Base-by-base conservation (phyloP, 139 green algal species). In the Tetraselmis chui region DNA sequence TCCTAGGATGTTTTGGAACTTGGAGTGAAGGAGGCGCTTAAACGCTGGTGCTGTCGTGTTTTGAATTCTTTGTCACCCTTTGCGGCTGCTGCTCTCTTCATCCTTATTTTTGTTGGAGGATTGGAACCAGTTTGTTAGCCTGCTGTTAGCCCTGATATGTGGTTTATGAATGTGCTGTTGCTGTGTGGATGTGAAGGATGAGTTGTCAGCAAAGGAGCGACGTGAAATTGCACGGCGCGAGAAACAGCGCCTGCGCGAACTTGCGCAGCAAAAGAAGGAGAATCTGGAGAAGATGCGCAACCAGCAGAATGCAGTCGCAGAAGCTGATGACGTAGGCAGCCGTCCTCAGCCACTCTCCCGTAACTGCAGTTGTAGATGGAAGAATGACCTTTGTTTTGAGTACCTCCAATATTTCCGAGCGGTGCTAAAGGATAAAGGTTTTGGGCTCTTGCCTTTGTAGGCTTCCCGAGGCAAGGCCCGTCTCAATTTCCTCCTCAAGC, bases 401-500 rank as follows among this genome's bases (percentile, higher is more conserved):
- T 24, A 1, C 1, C 59, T 1, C 23, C 27, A 24, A 25, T 30
- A 2, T 87, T 45, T 29, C 32, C 27, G 26, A 24, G 75, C 27
- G 75, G 27, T 31, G 1, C 27, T 27, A 11, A 31, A 80, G 2
- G 1, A 80, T 22, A 59, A 1, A 80, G 59, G 59, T 1, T 22
- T 30, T 28, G 28, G 0, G n/a, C 23, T 5, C 23, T 76, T 30
- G 18, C 45, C 24, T 77, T 1, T 84, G 87, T 90, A 98, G 93
- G 91, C 86, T 0, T 87, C 93, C n/a, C 90, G 91, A 11, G 90
- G 89, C 2, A 85, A 89, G 76, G 91, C 91, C 82, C 91, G 97
- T 1, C 85, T 99, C 25, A 87, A 97, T 31, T 99, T 98, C 83
- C 83, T 99, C 81, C 89, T 99, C 30, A 91, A 95, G 67, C 97